Percentiles rank a stretch among this genome's conserved stretches.
Conservation (phyloP, 2,329 filamentous ascomycete genomes). For the Penicillium decumbens region DNA sequence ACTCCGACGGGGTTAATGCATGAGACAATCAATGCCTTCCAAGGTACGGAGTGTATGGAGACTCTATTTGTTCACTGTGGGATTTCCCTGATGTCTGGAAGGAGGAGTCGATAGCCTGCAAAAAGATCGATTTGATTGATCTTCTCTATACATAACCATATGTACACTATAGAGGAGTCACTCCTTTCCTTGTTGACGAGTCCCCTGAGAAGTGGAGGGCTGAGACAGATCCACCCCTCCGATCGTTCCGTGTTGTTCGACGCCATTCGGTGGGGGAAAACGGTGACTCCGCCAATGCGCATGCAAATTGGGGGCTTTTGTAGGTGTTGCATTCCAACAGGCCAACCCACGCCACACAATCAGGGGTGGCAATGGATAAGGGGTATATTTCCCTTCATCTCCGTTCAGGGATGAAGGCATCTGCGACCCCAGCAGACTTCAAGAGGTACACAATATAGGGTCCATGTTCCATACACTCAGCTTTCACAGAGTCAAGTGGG, state of each 20-base stretch:
- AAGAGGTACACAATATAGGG: background rate
- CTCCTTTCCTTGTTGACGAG: background rate
- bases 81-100: background rate
- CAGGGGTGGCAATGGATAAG: background rate
- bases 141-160: background rate
- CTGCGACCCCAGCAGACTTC: background rate
- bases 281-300: background rate
- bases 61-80: background rate
- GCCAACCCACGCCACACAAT: background rate
- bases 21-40: background rate
- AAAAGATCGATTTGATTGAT: background rate
- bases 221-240: background rate
- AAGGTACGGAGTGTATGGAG: background rate
- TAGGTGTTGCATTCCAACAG: background rate
- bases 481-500: too few relatives aligned
- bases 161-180: background rate
- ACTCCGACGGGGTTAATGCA: background rate
- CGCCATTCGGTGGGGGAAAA: background rate
- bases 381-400: background rate
- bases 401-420: background rate
- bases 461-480: background rate
- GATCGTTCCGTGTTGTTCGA: background rate
- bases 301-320: background rate
- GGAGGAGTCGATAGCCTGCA: background rate
- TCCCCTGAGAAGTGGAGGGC: background rate